Percentiles rank a stretch among this genome's conserved stretches.
Conservation (phyloP, 2,329 filamentous ascomycete genomes). For the Knoxdaviesia proteae region DNA sequence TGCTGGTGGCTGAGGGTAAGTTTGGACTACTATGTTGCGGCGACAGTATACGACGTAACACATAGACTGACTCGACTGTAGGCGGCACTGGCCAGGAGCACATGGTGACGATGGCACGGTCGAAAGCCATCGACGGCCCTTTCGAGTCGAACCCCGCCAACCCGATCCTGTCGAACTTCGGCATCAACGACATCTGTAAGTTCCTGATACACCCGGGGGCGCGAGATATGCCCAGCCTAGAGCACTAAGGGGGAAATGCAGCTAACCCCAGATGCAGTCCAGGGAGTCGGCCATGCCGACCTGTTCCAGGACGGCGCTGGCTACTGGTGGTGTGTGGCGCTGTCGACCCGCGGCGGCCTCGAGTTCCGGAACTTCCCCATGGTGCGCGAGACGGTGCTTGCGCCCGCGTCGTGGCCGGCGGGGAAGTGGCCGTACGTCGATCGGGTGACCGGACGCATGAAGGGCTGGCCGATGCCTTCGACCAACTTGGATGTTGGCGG, state of each 20-base stretch:
- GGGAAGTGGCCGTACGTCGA: slow-evolving; percentile 25
- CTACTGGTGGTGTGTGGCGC: slow-evolving; percentile 30
- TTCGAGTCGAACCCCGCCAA: slow-evolving; percentile 20
- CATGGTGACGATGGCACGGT: slow-evolving; percentile 20
- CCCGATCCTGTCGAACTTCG: slow-evolving; percentile 21
- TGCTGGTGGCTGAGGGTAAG: slow-evolving; percentile 26
- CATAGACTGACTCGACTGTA: background rate
- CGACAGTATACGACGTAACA: background rate
- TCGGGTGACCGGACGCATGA: slow-evolving; percentile 11
- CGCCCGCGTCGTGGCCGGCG: slow-evolving; percentile 22
- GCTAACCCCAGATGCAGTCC: slow-evolving; percentile 8
- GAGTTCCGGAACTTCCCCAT: slow-evolving; percentile 23
- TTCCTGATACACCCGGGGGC: background rate
- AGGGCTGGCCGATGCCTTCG: slow-evolving; percentile 17
- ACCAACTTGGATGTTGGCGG: slow-evolving; percentile 11
- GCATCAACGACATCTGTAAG: slow-evolving; percentile 14
- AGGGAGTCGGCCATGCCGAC: slow-evolving; percentile 22
- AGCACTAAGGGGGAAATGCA: too few relatives aligned
- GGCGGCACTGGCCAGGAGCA: slow-evolving; percentile 20
- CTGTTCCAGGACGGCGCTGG: slow-evolving; percentile 21
- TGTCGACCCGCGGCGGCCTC: slow-evolving; percentile 23
- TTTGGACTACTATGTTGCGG: background rate
- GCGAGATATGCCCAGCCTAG: too few relatives aligned
- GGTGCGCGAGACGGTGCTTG: slow-evolving; percentile 31
- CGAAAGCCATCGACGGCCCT: slow-evolving; percentile 17